A percentile compares a stretch with the other conserved stretches of the same genome.
These are phyloP conservation scores for Eimeria brunetti DNA, from an alignment of 169 alveolate genomes.

Conservation along the genomic window DNA sequence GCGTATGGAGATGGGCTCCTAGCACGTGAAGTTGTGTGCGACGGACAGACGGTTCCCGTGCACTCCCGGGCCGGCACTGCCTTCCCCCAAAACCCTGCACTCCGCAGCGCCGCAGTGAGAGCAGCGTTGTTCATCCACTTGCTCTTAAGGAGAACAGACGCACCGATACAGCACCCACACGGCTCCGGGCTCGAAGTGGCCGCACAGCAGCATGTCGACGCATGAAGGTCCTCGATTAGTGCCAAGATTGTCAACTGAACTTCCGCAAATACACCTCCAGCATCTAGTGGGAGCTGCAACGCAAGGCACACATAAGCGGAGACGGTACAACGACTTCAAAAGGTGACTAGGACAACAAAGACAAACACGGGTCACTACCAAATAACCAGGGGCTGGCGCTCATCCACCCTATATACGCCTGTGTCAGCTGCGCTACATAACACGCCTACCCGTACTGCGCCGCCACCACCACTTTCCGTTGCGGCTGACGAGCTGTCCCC, in stretches of 20 bases:
- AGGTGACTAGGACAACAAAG: background rate
- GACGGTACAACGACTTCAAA: background rate
- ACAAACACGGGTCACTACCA: background rate
- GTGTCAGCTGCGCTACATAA: background rate
- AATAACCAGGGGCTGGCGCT: background rate
- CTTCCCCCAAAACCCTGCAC: background rate
- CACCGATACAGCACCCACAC: conserved; percentile 49
- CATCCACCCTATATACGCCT: background rate
- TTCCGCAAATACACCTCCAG: conserved; percentile 64
- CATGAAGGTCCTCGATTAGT: conserved; percentile 76
- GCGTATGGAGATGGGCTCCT: conserved; percentile 45
- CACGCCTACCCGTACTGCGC: conserved; percentile 57
- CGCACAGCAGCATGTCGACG: conserved; percentile 76
- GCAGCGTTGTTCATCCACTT: conserved; percentile 32
- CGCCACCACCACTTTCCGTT: background rate
- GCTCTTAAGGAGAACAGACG: conserved; percentile 13
- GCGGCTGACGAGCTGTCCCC: background rate
- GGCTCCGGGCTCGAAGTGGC: conserved; percentile 65
- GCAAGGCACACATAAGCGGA: background rate
- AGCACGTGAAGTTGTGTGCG: background rate
- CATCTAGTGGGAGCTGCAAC: conserved; percentile 75
- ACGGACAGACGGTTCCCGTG: conserved; percentile 10
- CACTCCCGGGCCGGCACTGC: background rate
- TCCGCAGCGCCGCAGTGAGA: background rate
- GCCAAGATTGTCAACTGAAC: conserved; percentile 56